Conservation (phyloP, 192 early-diverging fungal genomes). For the Mortierella hygrophila region DNA sequence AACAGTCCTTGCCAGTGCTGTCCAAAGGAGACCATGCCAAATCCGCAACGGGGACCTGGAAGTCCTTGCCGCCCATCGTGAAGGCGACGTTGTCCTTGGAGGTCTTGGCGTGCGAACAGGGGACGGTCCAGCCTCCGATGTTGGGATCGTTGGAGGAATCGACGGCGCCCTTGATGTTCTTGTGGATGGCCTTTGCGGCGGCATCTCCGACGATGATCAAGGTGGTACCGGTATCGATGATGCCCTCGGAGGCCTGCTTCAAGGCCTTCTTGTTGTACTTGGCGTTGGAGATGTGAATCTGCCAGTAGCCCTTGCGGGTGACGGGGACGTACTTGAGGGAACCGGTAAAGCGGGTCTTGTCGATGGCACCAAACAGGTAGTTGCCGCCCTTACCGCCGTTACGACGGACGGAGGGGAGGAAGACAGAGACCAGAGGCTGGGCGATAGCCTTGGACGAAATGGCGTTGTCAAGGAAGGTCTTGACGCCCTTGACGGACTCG, state of each 20-base stretch:
- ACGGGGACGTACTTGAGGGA: conserved; percentile 65
- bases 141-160: conserved; percentile 3
- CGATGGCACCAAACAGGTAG: conserved; percentile 67
- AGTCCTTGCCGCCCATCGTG: conserved; percentile 49
- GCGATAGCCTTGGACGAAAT: conserved; percentile 62
- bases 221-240: conserved; percentile 77
- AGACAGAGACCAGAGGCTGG: conserved; percentile 71
- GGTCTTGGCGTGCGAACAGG: conserved; percentile 11
- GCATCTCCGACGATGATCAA: conserved; percentile 65
- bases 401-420: conserved; percentile 62
- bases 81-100: conserved; percentile 28
- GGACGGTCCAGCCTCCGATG: conserved; percentile 9
- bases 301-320: conserved; percentile 64
- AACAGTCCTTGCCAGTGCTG: background rate
- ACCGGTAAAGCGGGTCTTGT: conserved; percentile 59
- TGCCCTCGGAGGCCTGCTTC: conserved; percentile 41
- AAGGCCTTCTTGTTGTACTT: conserved; percentile 43
- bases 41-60: conserved; percentile 42
- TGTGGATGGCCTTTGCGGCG: conserved; percentile 64
- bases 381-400: conserved; percentile 58
- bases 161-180: conserved; percentile 13
- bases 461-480: conserved; percentile 68
- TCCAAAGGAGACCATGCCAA: conserved; percentile 34
- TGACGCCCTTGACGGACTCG: conserved; percentile 47
- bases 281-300: conserved; percentile 59